Evolutionary conservation across 1,284 basidiomycete species (phyloP).

Genomic region (Marasmius oreades): DNA sequence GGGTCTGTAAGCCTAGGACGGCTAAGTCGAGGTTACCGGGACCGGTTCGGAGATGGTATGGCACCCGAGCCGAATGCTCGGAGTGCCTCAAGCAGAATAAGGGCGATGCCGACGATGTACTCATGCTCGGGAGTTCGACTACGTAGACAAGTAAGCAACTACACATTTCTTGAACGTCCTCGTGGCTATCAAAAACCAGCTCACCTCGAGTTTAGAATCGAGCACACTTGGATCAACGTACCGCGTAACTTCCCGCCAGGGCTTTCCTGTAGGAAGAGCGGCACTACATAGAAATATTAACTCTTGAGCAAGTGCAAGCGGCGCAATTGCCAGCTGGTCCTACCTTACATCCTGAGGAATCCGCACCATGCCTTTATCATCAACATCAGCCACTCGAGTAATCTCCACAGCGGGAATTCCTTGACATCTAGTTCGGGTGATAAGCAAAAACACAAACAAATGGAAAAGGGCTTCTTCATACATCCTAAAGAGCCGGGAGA

Average conservation of each 20-base stretch:
- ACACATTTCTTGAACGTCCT: no score
- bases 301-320: not conserved
- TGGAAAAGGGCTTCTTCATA: conserved; percentile 31
- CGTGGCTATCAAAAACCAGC: not conserved
- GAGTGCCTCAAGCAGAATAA: no score
- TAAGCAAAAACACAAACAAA: conserved; percentile 1
- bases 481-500: conserved; percentile 71
- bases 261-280: conserved; percentile 43
- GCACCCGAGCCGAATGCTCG: no score
- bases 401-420: conserved; percentile 66
- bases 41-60: no score
- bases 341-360: conserved; percentile 47
- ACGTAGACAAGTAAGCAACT: no score
- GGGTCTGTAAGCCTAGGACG: no score
- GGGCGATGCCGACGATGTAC: no score
- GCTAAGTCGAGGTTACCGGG: no score
- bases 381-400: conserved; percentile 54
- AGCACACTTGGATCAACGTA: not conserved
- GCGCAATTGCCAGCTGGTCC: conserved; percentile 15
- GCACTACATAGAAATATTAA: conserved; percentile 25
- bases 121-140: no score
- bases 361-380: conserved; percentile 57
- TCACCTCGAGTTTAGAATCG: not conserved
- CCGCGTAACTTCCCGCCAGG: conserved; percentile 46
- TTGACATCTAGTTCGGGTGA: conserved; percentile 47